A percentile compares a stretch with the other conserved stretches of the same genome.
Conservation (phyloP, 1,284 basidiomycete species). For the Baeospora myosura region DNA sequence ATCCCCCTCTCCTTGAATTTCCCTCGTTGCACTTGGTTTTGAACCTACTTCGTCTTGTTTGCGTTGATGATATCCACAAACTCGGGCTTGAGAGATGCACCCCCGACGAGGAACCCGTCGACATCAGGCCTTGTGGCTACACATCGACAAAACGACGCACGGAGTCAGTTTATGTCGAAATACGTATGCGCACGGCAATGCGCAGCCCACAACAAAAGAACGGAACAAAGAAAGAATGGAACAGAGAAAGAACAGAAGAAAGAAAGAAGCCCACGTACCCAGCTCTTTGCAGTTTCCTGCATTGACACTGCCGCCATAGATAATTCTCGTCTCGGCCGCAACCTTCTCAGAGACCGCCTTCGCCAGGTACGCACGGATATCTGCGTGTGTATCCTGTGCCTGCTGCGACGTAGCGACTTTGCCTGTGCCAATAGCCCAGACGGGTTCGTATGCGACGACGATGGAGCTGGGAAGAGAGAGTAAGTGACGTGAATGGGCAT, state of each 20-base stretch:
- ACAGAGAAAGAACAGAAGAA: not conserved
- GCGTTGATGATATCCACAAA: constrained; percentile 90
- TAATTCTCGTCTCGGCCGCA: constrained; percentile 77
- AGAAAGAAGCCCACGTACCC: constrained; percentile 39
- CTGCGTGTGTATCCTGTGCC: constrained; percentile 89
- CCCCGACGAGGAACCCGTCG: constrained; percentile 99
- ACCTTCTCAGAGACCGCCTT: constrained; percentile 62
- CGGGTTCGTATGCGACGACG: constrained; percentile 94
- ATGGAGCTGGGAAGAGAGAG: constrained; percentile 63
- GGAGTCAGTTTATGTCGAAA: too few species aligned
- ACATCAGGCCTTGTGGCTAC: constrained; percentile 76
- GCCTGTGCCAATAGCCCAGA: constrained; percentile 98
- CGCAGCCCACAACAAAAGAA: too few species aligned
- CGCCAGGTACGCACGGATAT: constrained; percentile 75
- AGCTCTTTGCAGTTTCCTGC: constrained; percentile 85
- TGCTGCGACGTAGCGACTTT: constrained; percentile 89
- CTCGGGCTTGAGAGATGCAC: constrained; percentile 96
- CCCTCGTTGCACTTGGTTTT: too few species aligned
- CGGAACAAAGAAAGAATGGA: too few species aligned
- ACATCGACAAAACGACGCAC: too few species aligned
- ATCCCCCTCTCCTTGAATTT: too few species aligned
- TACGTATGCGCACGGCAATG: too few species aligned
- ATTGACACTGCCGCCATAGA: constrained; percentile 94
- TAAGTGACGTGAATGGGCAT: not conserved
- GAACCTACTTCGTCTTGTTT: too few species aligned